Evolutionary conservation across 176 grass and related monocot genomes (phyloP), one percentile per base, ranked within the genome.

Genomic region (Tillandsia leiboldiana): DNA sequence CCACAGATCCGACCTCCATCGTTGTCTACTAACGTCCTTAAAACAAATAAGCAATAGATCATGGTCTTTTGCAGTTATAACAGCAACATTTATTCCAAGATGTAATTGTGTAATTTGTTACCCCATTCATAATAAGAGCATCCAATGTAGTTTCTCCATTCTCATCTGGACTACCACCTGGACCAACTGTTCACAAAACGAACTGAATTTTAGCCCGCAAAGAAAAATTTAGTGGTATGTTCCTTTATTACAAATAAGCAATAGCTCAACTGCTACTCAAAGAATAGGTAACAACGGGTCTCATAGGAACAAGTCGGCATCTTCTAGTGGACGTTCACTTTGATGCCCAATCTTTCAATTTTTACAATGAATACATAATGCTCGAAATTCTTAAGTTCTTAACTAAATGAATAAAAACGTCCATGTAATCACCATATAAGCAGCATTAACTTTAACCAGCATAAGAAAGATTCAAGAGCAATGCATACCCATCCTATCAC

Each of bases 81-180:
- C 51, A 70, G 11, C 11, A 68, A 22, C 1, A 29, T 75, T 56
- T 59, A 26, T 17, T 68, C 12, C 27, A 17, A 26, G 26, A 64
- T 68, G n/a, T 77, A 65, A 65, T 65, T 64, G 74, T 26, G 11
- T 77, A 48, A 10, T 83, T 49, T 50, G 17, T 87, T 90, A 97
- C 89, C 88, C 86, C 93, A 77, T 92, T 81, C 93, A 97, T 97
- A 73, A 92, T 88, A 73, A 97, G 93, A 77, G 86, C 93, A 85
- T 97, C 93, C 78, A 97, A 77, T 70, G 93, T 97, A 51, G 93
- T 97, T 90, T 97, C 89, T 27, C 89, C 86, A 3, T 92, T 87
- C 71, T 92, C 93, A 63, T 97, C 93, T 58, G 89, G 89, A 76
- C 93, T 90, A 53, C 93, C 93, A 77, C 93, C 84, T 49, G 89